Evolutionary conservation across 2,329 filamentous ascomycete genomes (phyloP).

Genomic region (Alternaria triticina): DNA sequence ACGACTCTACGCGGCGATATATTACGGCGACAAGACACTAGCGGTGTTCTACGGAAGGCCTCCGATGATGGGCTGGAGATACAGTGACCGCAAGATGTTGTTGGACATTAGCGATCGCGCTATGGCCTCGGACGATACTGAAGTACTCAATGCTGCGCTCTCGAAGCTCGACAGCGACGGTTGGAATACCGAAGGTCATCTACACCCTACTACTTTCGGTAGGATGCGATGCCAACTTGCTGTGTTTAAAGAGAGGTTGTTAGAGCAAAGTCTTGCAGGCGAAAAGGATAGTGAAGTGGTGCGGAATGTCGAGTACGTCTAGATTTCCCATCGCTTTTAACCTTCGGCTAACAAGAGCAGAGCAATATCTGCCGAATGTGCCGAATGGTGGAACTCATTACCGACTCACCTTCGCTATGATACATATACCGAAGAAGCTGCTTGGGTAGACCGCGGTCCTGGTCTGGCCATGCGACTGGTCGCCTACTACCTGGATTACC

Average conservation of each 20-base stretch:
- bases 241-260: conserved; percentile 39
- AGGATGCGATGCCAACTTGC: conserved; percentile 35
- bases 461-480: conserved; percentile 35
- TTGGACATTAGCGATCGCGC: conserved; percentile 42
- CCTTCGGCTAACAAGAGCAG: conserved; percentile 20
- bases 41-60: conserved; percentile 46
- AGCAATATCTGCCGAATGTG: conserved; percentile 35
- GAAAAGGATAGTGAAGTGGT: conserved; percentile 37
- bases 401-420: conserved; percentile 44
- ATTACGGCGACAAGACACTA: conserved; percentile 42
- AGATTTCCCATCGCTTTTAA: not conserved
- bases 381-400: conserved; percentile 35
- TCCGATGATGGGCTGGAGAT: conserved; percentile 43
- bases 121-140: conserved; percentile 30
- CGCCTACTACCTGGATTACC: conserved; percentile 42
- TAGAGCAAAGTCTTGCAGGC: conserved; percentile 43
- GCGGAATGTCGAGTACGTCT: conserved; percentile 38
- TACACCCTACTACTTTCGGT: conserved; percentile 36
- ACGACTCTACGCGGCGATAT: conserved; percentile 37
- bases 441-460: conserved; percentile 36
- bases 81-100: conserved; percentile 39
- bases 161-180: conserved; percentile 37
- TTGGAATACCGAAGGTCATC: conserved; percentile 40
- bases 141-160: conserved; percentile 32
- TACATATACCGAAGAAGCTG: conserved; percentile 40